Evolutionary conservation across 495 filamentous ascomycete genomes (phyloP).

Genomic region (Cudoniella acicularis): DNA sequence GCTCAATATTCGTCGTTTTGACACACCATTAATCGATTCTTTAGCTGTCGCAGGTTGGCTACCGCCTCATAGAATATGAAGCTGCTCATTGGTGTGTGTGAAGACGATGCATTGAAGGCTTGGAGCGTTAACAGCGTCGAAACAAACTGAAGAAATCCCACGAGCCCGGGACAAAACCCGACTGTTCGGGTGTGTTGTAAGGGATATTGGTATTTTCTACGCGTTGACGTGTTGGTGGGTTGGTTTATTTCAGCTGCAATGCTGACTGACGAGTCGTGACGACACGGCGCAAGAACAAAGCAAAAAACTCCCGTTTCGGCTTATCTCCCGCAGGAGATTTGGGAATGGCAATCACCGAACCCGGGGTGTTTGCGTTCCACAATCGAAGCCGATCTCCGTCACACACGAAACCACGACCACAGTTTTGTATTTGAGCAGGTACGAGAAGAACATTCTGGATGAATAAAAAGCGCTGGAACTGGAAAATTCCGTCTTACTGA

Average conservation of each 20-base stretch:
- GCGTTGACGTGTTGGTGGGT: no score
- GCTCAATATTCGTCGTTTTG: background rate
- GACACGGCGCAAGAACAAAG: background rate
- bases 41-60: background rate
- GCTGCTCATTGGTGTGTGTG: background rate
- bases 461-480: background rate
- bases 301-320: background rate
- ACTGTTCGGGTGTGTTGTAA: background rate
- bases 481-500: no score
- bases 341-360: background rate
- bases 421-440: background rate
- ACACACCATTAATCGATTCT: no score
- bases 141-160: background rate
- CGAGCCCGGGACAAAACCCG: background rate
- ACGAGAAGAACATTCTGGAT: background rate
- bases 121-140: background rate
- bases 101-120: no score
- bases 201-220: no score
- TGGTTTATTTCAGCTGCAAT: background rate
- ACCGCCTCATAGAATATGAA: background rate
- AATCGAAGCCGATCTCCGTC: background rate
- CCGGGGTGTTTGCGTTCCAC: background rate
- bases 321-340: background rate
- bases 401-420: background rate
- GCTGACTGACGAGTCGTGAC: background rate